Conservation (phyloP, 1,284 basidiomycete species). For the Schizophyllum commune region DNA sequence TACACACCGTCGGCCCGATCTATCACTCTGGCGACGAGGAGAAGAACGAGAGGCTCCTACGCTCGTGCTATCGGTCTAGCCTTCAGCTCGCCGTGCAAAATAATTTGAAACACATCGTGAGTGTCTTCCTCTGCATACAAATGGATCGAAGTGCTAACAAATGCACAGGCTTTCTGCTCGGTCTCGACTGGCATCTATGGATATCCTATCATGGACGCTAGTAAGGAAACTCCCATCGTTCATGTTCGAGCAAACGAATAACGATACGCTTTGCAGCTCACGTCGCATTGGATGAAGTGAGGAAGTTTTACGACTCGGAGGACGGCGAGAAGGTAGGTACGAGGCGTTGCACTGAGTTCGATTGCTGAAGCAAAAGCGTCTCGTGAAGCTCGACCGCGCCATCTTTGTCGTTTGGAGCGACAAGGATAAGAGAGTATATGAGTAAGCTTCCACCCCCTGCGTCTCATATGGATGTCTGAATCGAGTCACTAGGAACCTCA, state of each 20-base stretch:
- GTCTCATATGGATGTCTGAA: no score
- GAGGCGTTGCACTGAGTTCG: neutral
- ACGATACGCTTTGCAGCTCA: constrained; percentile 22
- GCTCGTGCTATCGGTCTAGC: constrained; percentile 67
- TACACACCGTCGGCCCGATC: constrained; percentile 89
- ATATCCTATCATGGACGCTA: constrained; percentile 69
- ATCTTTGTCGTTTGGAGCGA: constrained; percentile 71
- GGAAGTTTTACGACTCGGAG: constrained; percentile 51
- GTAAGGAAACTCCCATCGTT: neutral
- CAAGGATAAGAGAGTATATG: constrained; percentile 54
- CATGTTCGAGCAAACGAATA: neutral
- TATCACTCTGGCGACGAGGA: constrained; percentile 42
- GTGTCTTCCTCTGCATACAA: constrained; percentile 16
- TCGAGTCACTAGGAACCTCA: constrained; percentile 10
- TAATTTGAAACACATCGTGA: constrained; percentile 58
- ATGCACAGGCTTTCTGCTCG: constrained; percentile 64
- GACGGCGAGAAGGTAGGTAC: constrained; percentile 39
- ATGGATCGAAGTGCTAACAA: constrained; percentile 15
- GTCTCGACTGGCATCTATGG: constrained; percentile 78
- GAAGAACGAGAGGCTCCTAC: constrained; percentile 47
- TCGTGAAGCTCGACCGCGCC: constrained; percentile 54
- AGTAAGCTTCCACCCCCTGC: constrained; percentile 40
- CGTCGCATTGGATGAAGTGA: constrained; percentile 55
- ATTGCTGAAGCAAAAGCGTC: neutral
- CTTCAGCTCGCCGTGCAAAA: constrained; percentile 58